Evolutionary conservation across 2,329 filamentous ascomycete genomes (phyloP).

Genomic region (Achaetomium macrosporum): DNA sequence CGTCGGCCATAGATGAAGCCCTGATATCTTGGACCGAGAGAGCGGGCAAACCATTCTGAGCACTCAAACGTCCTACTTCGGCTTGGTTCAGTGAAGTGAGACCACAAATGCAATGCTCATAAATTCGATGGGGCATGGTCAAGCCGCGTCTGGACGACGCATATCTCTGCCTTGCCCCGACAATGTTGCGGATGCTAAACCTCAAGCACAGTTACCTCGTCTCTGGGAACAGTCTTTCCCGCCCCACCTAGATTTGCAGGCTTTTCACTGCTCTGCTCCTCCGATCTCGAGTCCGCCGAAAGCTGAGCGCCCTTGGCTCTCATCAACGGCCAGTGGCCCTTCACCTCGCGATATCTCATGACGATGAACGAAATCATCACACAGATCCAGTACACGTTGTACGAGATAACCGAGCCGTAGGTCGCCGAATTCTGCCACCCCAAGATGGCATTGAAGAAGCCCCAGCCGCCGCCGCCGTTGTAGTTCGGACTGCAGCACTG

Average conservation of each 20-base stretch:
- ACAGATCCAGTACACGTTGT: slow-evolving; percentile 80
- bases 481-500: slow-evolving; percentile 71
- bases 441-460: slow-evolving; percentile 77
- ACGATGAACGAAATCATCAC: slow-evolving; percentile 59
- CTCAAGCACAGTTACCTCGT: background rate
- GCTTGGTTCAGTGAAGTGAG: too few relatives aligned
- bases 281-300: background rate
- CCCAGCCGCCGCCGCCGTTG: slow-evolving; percentile 74
- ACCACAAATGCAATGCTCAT: too few relatives aligned
- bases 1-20: too few relatives aligned
- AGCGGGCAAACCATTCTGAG: too few relatives aligned
- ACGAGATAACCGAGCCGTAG: slow-evolving; percentile 78
- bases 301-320: slow-evolving; percentile 23
- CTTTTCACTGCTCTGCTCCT: background rate
- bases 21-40: too few relatives aligned
- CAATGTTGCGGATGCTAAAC: background rate
- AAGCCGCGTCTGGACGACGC: background rate
- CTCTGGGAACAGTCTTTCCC: background rate
- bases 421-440: slow-evolving; percentile 88
- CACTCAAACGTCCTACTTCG: too few relatives aligned
- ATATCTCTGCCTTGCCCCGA: background rate
- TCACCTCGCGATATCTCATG: slow-evolving; percentile 62
- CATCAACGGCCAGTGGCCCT: slow-evolving; percentile 44
- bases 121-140: background rate
- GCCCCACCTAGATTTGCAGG: background rate